Base-by-base conservation (phyloP, 106 monocot genomes). In the Allium fistulosum region DNA sequence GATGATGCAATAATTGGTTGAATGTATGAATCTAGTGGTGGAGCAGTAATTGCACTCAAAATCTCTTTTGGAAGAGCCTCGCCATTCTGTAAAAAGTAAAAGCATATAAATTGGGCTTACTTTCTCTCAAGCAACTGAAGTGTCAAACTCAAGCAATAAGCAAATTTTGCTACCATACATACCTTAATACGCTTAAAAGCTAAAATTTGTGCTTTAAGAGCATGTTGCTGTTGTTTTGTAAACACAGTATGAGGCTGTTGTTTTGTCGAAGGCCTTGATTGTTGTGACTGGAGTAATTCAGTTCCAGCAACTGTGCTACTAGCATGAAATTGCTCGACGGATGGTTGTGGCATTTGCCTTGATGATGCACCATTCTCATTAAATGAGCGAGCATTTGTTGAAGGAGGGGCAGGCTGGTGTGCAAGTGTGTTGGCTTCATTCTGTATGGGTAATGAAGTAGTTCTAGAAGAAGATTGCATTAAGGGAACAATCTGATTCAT, bases 121-220 rank as follows among this genome's bases (percentile, higher is more conserved):
- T 6, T 58, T 16, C 18, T 67, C 6, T 67, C 26, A 16, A 67
- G 51, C 51, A 48, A 7, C 11, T 26, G 1, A 15, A 46, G 51
- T 26, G 51, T 45, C 5, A 9, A 27, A 13, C 12, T 11, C 17
- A 9, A 22, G 22, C 6, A 69, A 48, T 49, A 49, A 11, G 47
- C n/a, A 77, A 65, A 65, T 65, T 10, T 22, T 47, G 53, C 9
- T 62, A 5, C 28, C n/a, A 63, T 51, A 10, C 37, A 50, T 92
- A 99, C 93, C 93, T 87, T 99, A 50, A 93, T 51, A 69, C 90
- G 90, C 66, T 85, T 80, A 72, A 99, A 99, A 51, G 99, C 99
- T 71, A 90, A 81, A 75, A 99, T 93, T 71, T 99, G 99, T 69
- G 93, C 99, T 78, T 93, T 99, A 7, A 93, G 85, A 66, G 93